Base-by-base conservation (phyloP, 192 early-diverging fungal genomes). In the Coemansia sp. region DNA sequence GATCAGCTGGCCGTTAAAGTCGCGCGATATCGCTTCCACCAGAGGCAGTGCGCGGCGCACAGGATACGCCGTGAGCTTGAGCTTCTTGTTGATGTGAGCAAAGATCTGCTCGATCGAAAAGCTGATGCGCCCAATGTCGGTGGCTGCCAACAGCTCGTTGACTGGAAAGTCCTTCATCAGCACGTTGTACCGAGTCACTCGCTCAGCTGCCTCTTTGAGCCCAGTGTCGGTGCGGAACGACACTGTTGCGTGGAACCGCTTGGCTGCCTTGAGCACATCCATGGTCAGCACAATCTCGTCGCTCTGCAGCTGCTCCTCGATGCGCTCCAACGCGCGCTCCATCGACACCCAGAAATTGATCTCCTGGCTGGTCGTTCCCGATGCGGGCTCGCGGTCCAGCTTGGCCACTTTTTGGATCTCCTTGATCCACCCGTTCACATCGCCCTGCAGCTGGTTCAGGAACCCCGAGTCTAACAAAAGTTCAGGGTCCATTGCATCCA, bases 381-480 rank as follows among this genome's bases (percentile, higher is more conserved):
- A 91, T 1, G 88, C 76, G 12, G 95, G 94, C 62, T 99, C 98
- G 55, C 98, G 88, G 47, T 87, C 84, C 53, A 99, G 86, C 68
- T 94, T 93, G 43, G 96, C 97, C 15, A 99, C 96, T 67, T 97
- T 98, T 67, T 98, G 95, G 71, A 99, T 98, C 74, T 98, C 98
- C 69, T 95, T 95, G 76, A 98, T 94, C 98, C 98, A 99, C 5
- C 88, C 89, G 65, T 98, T 98, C 37, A 99, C 97, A 64, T 96
- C 94, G 56, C 84, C 82, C 75, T 98, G 97, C 47, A 99, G 84
- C 68, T 90, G 89, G 81, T 99, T 98, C 22, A 98, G 79, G 55
- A 98, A 93, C 3, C 84, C 73, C 2, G 94, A 92, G 63, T 99
- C 94, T 1, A 85, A 82, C 29, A 92, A 82, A 48, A 90, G 79